Evolutionary conservation across 2,329 filamentous ascomycete genomes (phyloP).

Genomic region (Xylariaceae sp.): DNA sequence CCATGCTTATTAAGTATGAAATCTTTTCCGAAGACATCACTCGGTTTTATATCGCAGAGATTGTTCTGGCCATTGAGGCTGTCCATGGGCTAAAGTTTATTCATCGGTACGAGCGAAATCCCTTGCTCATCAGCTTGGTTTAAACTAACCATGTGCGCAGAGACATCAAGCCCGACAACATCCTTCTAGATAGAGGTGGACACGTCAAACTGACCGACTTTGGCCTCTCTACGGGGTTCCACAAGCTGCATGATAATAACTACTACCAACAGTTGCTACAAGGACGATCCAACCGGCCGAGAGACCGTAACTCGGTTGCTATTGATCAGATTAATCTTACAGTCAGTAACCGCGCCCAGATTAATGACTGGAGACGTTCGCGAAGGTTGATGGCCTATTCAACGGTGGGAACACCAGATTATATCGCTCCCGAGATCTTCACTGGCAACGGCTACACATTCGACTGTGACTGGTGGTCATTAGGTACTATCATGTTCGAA

Average conservation of each 20-base stretch:
- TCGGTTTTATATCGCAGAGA: slow-evolving; percentile 98
- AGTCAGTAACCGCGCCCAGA: slow-evolving; percentile 95
- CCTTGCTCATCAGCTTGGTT: not conserved
- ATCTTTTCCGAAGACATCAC: slow-evolving; percentile 99
- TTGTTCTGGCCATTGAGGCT: slow-evolving; percentile 96
- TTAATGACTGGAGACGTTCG: slow-evolving; percentile 98
- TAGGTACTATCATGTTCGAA: slow-evolving; percentile 99
- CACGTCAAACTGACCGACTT: slow-evolving; percentile 99
- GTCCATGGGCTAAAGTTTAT: slow-evolving; percentile 98
- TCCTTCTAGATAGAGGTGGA: slow-evolving; percentile 90
- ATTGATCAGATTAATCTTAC: slow-evolving; percentile 98
- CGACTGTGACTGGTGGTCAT: slow-evolving; percentile 98
- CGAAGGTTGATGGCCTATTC: slow-evolving; percentile 96
- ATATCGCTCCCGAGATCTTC: slow-evolving; percentile 98
- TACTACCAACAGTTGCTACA: slow-evolving; percentile 98
- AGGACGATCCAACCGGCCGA: slow-evolving; percentile 73
- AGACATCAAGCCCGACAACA: slow-evolving; percentile 99
- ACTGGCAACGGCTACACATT: slow-evolving; percentile 95
- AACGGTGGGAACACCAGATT: slow-evolving; percentile 96
- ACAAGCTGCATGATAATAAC: slow-evolving; percentile 95
- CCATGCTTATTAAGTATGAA: slow-evolving; percentile 99
- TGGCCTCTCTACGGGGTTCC: slow-evolving; percentile 95
- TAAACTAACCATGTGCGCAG: slow-evolving; percentile 64
- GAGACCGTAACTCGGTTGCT: slow-evolving; percentile 90
- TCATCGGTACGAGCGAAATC: slow-evolving; percentile 76